Conservation (phyloP, 164 flowering plant genomes). For the Platanus orientalis region DNA sequence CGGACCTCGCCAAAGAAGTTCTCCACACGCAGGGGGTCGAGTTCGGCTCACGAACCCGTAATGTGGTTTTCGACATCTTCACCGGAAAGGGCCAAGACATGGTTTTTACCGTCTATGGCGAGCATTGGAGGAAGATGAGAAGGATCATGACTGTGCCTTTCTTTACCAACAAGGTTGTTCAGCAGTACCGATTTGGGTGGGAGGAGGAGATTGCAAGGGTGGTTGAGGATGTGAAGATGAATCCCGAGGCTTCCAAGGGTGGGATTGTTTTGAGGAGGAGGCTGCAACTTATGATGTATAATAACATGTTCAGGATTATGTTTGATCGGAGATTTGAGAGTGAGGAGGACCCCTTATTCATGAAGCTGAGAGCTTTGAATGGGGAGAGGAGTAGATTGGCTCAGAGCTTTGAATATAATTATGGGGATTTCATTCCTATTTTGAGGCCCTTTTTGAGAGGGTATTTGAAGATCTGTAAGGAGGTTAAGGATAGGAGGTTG, state of each 20-base stretch:
- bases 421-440: conserved; percentile 81
- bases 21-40: conserved; percentile 87
- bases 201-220: conserved; percentile 57
- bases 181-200: conserved; percentile 72
- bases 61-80: conserved; percentile 85
- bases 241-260: conserved; percentile 40
- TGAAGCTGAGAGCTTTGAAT: conserved; percentile 59
- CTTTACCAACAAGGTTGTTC: conserved; percentile 89
- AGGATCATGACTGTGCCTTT: conserved; percentile 91
- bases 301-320: conserved; percentile 86
- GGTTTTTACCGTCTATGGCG: conserved; percentile 90
- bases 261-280: conserved; percentile 63
- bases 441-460: conserved; percentile 72
- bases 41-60: conserved; percentile 77
- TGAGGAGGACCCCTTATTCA: conserved; percentile 68
- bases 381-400: conserved; percentile 78
- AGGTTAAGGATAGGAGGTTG: conserved; percentile 69
- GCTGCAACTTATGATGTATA: conserved; percentile 85
- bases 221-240: conserved; percentile 60
- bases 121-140: conserved; percentile 90
- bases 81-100: conserved; percentile 88
- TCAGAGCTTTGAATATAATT: conserved; percentile 83
- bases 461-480: conserved; percentile 63
- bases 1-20: conserved; percentile 71
- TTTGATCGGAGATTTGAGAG: conserved; percentile 77